phyloP scores from a whole-genome alignment of 495 filamentous ascomycete genomes.

The Aspergillus steynii region DNA sequence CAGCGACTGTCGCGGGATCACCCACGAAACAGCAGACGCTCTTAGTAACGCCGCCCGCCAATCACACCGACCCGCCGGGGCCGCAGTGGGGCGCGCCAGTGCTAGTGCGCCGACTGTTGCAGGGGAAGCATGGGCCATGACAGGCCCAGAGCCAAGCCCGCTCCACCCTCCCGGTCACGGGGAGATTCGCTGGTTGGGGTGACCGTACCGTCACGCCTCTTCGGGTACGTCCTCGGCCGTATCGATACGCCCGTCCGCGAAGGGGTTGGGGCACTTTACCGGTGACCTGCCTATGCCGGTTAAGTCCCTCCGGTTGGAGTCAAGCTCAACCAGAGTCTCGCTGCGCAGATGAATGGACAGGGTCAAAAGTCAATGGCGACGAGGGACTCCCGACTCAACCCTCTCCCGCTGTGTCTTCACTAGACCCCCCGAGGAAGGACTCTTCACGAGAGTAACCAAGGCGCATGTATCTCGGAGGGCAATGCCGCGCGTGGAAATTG shows the following conservation, averaged over 20 bases:
- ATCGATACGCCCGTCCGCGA: too few relatives aligned
- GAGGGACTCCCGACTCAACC: too few relatives aligned
- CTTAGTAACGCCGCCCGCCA: conserved; percentile 7
- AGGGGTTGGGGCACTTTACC: too few relatives aligned
- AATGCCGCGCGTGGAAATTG: not conserved
- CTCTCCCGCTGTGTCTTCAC: too few relatives aligned
- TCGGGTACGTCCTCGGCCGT: too few relatives aligned
- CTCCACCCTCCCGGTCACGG: conserved; percentile 21
- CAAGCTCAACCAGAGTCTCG: not conserved
- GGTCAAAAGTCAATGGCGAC: too few relatives aligned
- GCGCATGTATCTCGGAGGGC: not conserved
- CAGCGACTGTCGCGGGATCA: conserved; percentile 26
- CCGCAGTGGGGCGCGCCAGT: conserved; percentile 6
- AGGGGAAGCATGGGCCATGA: conserved; percentile 25
- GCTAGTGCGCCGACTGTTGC: conserved; percentile 2
- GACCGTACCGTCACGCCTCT: too few relatives aligned
- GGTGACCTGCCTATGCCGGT: too few relatives aligned
- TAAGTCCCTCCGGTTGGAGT: too few relatives aligned
- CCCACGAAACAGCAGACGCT: conserved; percentile 18
- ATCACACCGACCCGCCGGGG: not conserved
- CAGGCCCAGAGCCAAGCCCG: conserved; percentile 21
- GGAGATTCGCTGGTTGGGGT: not conserved
- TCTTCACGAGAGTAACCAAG: too few relatives aligned
- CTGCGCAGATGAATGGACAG: too few relatives aligned
- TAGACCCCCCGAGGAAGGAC: too few relatives aligned